phyloP scores from a whole-genome alignment of 192 early-diverging fungal species.

The Gigaspora rosea region DNA sequence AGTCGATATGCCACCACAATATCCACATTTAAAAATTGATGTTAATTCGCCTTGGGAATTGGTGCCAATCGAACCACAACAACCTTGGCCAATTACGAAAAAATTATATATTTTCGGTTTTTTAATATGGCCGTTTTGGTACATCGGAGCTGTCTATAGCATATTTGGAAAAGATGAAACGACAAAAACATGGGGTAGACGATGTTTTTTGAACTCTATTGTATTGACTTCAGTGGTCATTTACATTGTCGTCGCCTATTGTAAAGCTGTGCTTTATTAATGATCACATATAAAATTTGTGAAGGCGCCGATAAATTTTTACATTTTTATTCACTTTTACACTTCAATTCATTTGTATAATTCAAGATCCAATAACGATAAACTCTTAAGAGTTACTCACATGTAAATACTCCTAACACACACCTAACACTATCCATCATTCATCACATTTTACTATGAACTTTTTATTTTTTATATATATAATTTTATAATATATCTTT shows the following conservation, averaged over 20 bases:
- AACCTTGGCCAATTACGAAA: conserved; percentile 17
- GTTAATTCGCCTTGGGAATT: background rate
- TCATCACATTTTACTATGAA: no score
- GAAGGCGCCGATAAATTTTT: no score
- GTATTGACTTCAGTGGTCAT: background rate
- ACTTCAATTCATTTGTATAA: no score
- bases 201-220: conserved; percentile 3
- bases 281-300: no score
- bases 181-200: conserved; percentile 10
- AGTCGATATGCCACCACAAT: conserved; percentile 11
- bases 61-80: background rate
- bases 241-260: conserved; percentile 1
- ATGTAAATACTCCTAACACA: no score
- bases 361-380: no score
- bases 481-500: no score
- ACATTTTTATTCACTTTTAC: no score
- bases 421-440: no score
- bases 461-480: no score
- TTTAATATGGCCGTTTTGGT: conserved; percentile 24
- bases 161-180: conserved; percentile 12
- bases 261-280: background rate
- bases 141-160: background rate
- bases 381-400: no score
- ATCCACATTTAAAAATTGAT: background rate
- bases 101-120: conserved; percentile 17